Conservation (phyloP, 208 protist species). For the Jaenimonas drosophilae region DNA sequence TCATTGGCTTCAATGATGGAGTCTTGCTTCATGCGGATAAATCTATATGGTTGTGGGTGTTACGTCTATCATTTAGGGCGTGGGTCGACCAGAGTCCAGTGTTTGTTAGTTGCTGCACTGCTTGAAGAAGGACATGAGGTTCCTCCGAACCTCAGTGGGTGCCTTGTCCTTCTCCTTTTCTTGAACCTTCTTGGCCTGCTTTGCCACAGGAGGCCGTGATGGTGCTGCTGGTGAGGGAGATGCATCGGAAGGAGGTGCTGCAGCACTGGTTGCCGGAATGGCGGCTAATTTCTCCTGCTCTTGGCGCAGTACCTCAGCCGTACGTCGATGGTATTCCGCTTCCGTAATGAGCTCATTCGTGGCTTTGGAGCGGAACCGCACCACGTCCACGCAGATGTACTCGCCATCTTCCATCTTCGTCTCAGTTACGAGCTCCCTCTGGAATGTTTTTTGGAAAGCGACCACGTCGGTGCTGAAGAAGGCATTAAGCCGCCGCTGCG, state of each 20-base stretch:
- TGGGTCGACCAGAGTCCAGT: no score
- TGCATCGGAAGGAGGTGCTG: background rate
- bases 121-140: slow-evolving; percentile 37
- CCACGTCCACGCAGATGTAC: slow-evolving; percentile 56
- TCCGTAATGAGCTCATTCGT: slow-evolving; percentile 49
- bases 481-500: slow-evolving; percentile 4
- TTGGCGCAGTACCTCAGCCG: slow-evolving; percentile 14
- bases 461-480: slow-evolving; percentile 65
- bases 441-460: slow-evolving; percentile 54
- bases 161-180: slow-evolving; percentile 3
- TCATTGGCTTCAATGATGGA: no score
- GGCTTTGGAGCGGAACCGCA: slow-evolving; percentile 30
- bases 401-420: slow-evolving; percentile 46
- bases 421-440: slow-evolving; percentile 44
- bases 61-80: no score
- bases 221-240: background rate
- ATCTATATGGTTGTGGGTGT: no score
- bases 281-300: slow-evolving; percentile 2
- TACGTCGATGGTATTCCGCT: slow-evolving; percentile 43
- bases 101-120: slow-evolving; percentile 1
- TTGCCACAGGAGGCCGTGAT: background rate
- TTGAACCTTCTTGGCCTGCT: background rate
- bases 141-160: slow-evolving; percentile 7
- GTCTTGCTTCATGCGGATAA: no score
- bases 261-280: background rate